Percentiles rank a stretch among this genome's conserved stretches.
Conservation (phyloP, 176 grass and related monocot species). For the Cocos nucifera region DNA sequence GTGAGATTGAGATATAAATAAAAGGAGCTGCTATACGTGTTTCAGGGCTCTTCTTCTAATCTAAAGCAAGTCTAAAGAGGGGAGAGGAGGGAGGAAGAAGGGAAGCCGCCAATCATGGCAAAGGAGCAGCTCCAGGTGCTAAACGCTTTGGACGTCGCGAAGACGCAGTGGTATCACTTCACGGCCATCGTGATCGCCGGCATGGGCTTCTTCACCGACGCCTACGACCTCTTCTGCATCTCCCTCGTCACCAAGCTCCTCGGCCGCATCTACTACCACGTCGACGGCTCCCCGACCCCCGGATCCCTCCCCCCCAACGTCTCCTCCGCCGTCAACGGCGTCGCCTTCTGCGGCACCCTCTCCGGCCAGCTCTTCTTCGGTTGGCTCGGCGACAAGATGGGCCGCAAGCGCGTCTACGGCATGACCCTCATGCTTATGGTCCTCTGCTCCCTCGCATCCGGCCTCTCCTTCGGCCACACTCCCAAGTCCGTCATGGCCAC, state of each 20-base stretch:
- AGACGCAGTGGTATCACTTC: slow-evolving; percentile 80
- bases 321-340: slow-evolving; percentile 52
- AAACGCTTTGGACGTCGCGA: slow-evolving; percentile 42
- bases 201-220: slow-evolving; percentile 74
- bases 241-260: slow-evolving; percentile 73
- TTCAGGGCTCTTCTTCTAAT: too few species aligned
- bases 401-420: slow-evolving; percentile 76
- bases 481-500: slow-evolving; percentile 6
- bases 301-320: slow-evolving; percentile 46
- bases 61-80: too few species aligned
- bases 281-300: slow-evolving; percentile 30
- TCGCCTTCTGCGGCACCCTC: slow-evolving; percentile 60
- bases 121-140: not conserved
- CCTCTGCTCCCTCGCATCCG: slow-evolving; percentile 58
- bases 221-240: slow-evolving; percentile 67
- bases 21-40: too few species aligned
- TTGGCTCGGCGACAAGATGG: slow-evolving; percentile 85
- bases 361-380: slow-evolving; percentile 76
- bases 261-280: slow-evolving; percentile 61
- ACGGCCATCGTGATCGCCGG: slow-evolving; percentile 58
- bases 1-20: too few species aligned
- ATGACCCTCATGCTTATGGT: slow-evolving; percentile 85
- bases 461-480: slow-evolving; percentile 48
- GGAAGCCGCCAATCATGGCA: too few species aligned
- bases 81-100: too few species aligned